Percentiles rank a stretch among this genome's conserved stretches.
phyloP scores from a whole-genome alignment of 371 early-diverging fungal species.

The Actinomortierella ambigua region DNA sequence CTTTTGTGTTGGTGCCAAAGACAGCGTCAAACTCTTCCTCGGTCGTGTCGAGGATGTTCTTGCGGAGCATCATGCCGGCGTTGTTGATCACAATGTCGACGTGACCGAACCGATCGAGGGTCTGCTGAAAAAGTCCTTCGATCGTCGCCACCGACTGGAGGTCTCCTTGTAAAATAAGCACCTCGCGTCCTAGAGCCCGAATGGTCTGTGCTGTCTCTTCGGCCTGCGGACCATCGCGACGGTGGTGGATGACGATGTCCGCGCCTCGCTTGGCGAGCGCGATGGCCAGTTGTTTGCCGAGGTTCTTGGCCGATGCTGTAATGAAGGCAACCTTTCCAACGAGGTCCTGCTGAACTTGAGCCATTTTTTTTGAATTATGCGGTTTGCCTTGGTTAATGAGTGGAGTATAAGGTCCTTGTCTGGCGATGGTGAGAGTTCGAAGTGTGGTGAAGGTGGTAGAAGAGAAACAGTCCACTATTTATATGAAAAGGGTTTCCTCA shows the following conservation, averaged over 20 bases:
- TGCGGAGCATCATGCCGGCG: slow-evolving; percentile 27
- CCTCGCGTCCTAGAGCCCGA: no score
- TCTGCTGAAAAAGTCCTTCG: slow-evolving; percentile 42
- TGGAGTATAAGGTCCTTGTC: no score
- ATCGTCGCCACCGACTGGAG: slow-evolving; percentile 13
- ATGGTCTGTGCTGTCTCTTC: no score
- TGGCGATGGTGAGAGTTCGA: no score
- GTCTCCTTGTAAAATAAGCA: background rate
- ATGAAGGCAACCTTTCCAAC: slow-evolving; percentile 5
- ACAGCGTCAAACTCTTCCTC: slow-evolving; percentile 14
- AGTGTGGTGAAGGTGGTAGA: no score
- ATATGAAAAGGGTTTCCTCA: no score
- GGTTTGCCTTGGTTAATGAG: no score
- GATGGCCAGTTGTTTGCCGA: slow-evolving; percentile 48
- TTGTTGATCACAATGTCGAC: slow-evolving; percentile 59
- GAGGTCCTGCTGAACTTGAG: no score
- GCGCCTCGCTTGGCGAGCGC: slow-evolving; percentile 48
- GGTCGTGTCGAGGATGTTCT: slow-evolving; percentile 8
- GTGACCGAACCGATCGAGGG: slow-evolving; percentile 46
- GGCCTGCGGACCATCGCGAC: slow-evolving; percentile 36
- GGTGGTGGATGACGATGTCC: slow-evolving; percentile 53
- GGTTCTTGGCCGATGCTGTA: slow-evolving; percentile 12
- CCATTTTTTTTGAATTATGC: no score
- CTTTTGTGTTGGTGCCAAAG: slow-evolving; percentile 15
- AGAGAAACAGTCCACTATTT: no score